Evolutionary conservation across 176 grass and related monocot genomes (phyloP).

Genomic region (Rhynchospora pubera): DNA sequence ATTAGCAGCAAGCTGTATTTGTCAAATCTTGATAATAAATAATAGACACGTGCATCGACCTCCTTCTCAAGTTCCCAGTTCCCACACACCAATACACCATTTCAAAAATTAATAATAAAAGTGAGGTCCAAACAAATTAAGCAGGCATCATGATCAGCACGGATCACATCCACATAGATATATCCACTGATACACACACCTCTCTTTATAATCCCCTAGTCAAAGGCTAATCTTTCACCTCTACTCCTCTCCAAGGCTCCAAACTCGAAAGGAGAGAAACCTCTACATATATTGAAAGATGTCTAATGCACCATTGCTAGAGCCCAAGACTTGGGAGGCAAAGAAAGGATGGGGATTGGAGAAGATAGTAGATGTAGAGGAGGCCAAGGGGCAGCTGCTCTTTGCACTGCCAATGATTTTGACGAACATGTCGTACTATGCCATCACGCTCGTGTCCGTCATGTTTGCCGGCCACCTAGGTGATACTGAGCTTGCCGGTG

Average conservation of each 20-base stretch:
- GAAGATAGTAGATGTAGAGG: slow-evolving; percentile 37
- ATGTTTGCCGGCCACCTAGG: slow-evolving; percentile 99
- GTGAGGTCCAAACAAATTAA: background rate
- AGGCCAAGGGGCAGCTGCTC: slow-evolving; percentile 48
- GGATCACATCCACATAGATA: too few relatives aligned
- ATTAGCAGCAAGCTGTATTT: background rate
- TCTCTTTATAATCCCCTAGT: background rate
- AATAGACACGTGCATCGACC: background rate
- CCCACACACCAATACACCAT: background rate
- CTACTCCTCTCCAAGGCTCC: too few relatives aligned
- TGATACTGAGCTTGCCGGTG: slow-evolving; percentile 74
- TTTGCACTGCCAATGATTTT: slow-evolving; percentile 85
- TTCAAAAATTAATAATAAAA: background rate
- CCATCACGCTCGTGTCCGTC: slow-evolving; percentile 71
- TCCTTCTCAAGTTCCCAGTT: too few relatives aligned
- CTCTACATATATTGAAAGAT: background rate
- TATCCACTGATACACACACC: background rate
- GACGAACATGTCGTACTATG: slow-evolving; percentile 78
- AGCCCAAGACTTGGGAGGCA: background rate
- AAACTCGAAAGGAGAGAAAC: background rate
- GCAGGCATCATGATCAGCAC: background rate
- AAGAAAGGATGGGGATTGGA: background rate
- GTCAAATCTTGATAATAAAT: background rate
- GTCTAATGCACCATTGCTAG: slow-evolving; percentile 34
- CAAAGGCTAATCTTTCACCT: background rate